A percentile compares a stretch with the other conserved stretches of the same genome.
Conservation (phyloP, 306 rosid species). For the Trifolium fragiferum region DNA sequence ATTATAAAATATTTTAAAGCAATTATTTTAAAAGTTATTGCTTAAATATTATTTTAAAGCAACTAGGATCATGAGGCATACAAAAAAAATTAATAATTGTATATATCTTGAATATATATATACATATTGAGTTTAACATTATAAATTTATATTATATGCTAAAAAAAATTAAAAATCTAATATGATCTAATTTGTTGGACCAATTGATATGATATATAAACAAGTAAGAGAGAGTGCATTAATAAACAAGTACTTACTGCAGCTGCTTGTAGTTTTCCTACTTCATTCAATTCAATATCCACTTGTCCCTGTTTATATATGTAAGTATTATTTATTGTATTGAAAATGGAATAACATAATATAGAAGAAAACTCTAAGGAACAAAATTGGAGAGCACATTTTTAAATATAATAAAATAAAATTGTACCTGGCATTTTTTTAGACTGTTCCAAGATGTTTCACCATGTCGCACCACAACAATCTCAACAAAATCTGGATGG, state of each 20-base stretch:
- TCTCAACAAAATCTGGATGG: constrained; percentile 64
- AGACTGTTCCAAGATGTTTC: constrained; percentile 83
- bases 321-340: neutral
- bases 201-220: too few species aligned
- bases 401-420: neutral
- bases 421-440: constrained; percentile 68
- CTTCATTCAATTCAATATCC: constrained; percentile 83
- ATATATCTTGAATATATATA: too few species aligned
- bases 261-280: constrained; percentile 78
- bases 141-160: too few species aligned
- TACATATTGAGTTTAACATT: too few species aligned
- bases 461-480: constrained; percentile 83
- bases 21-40: neutral
- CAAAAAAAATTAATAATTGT: too few species aligned
- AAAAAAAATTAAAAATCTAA: too few species aligned
- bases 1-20: neutral
- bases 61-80: too few species aligned
- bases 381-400: neutral
- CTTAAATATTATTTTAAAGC: too few species aligned
- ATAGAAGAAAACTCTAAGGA: neutral
- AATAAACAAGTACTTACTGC: constrained; percentile 53
- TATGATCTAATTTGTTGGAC: too few species aligned
- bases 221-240: too few species aligned
- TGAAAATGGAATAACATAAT: constrained; percentile 10
- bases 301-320: constrained; percentile 63